phyloP scores from a whole-genome alignment of 768 basidiomycete genomes.

The Thelephora aurantiotincta region DNA sequence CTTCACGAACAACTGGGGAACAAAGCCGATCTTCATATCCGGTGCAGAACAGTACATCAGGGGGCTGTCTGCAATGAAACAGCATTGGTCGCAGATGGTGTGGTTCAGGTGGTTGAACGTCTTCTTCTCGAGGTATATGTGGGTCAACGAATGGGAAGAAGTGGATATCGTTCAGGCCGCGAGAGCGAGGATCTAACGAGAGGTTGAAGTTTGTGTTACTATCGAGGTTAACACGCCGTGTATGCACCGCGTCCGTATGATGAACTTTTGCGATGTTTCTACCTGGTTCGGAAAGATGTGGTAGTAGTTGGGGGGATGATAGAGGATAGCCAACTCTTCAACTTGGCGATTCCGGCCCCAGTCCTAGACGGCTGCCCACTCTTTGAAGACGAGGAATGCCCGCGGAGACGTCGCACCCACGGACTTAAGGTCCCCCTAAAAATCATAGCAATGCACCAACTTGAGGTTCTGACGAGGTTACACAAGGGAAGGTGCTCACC shows the following conservation, averaged over 20 bases:
- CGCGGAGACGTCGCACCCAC: conserved; percentile 26
- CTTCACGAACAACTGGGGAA: background rate
- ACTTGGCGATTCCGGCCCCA: background rate
- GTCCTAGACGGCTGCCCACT: background rate
- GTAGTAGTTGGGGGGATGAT: background rate
- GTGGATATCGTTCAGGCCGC: conserved; percentile 14
- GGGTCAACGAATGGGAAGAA: conserved; percentile 76
- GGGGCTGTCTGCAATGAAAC: conserved; percentile 53
- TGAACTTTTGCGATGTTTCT: background rate
- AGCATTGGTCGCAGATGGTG: conserved; percentile 62
- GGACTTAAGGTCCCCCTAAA: conserved; percentile 31
- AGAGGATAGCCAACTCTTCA: background rate
- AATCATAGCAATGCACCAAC: background rate
- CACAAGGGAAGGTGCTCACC: conserved; percentile 27
- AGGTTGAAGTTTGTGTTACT: too few species aligned
- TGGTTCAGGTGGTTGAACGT: conserved; percentile 90
- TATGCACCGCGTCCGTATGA: too few species aligned
- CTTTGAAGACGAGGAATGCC: conserved; percentile 10
- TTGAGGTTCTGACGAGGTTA: background rate
- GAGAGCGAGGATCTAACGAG: background rate
- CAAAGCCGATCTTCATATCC: conserved; percentile 36
- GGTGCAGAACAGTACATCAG: conserved; percentile 38
- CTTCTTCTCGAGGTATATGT: conserved; percentile 76
- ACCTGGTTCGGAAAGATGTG: background rate
- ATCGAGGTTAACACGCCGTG: too few species aligned